Evolutionary conservation across 176 grass and related monocot genomes (phyloP).

Genomic region (Areca catechu): DNA sequence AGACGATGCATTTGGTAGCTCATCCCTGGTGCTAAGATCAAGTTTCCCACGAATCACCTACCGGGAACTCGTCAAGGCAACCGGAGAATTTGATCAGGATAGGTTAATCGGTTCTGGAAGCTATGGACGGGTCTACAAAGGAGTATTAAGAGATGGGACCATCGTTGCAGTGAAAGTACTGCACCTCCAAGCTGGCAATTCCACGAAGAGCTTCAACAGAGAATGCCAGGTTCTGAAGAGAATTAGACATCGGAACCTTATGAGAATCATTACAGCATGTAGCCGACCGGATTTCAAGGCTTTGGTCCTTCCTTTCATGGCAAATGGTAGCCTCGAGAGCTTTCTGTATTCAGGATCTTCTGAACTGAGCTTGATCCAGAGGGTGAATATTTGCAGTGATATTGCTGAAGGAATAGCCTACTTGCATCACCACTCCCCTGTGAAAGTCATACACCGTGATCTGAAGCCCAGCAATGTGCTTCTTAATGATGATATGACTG

Average conservation of each 20-base stretch:
- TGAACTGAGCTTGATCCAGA: constrained; percentile 51
- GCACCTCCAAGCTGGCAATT: constrained; percentile 72
- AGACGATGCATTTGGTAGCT: constrained; percentile 28
- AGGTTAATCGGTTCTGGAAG: constrained; percentile 65
- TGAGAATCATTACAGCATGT: constrained; percentile 86
- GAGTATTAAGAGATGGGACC: constrained; percentile 50
- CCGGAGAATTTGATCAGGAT: constrained; percentile 46
- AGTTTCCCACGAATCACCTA: constrained; percentile 81
- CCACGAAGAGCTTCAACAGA: constrained; percentile 78
- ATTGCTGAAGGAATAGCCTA: constrained; percentile 34
- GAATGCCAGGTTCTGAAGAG: constrained; percentile 92
- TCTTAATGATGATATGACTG: constrained; percentile 40
- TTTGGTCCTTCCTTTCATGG: constrained; percentile 92
- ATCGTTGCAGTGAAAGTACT: constrained; percentile 87
- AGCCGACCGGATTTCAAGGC: constrained; percentile 91
- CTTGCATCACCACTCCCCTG: constrained; percentile 36
- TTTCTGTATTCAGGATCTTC: constrained; percentile 43
- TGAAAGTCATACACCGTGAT: constrained; percentile 40
- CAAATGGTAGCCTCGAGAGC: constrained; percentile 78
- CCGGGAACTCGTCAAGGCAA: constrained; percentile 62
- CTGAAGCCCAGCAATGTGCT: constrained; percentile 50
- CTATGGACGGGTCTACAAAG: constrained; percentile 73
- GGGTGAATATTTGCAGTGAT: constrained; percentile 31
- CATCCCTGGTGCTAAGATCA: constrained; percentile 53
- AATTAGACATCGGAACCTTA: constrained; percentile 87